Evolutionary conservation across 2,329 filamentous ascomycete genomes (phyloP).

Genomic region (Simplicillium aogashimaense): DNA sequence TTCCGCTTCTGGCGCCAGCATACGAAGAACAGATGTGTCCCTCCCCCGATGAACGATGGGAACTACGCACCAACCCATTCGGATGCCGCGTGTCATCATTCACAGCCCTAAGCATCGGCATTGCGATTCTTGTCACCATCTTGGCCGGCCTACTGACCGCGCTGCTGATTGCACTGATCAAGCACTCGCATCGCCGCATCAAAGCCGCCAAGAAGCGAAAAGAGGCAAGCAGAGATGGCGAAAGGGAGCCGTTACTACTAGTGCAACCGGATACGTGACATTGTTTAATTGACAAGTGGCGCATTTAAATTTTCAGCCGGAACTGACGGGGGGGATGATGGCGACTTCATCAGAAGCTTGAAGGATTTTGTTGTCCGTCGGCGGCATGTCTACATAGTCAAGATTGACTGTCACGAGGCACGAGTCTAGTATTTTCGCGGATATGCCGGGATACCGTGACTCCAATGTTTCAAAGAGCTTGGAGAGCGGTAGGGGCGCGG

Average conservation of each 20-base stretch:
- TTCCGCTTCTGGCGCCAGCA: slow-evolving; percentile 39
- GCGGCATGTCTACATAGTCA: slow-evolving; percentile 64
- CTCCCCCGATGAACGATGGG: slow-evolving; percentile 32
- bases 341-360: slow-evolving; percentile 70
- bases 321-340: slow-evolving; percentile 82
- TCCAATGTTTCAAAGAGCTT: slow-evolving; percentile 62
- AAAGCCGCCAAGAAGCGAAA: no score
- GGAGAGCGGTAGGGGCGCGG: slow-evolving; percentile 53
- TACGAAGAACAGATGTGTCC: slow-evolving; percentile 41
- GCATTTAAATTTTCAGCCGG: slow-evolving; percentile 40
- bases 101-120: slow-evolving; percentile 18
- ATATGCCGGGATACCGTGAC: slow-evolving; percentile 59
- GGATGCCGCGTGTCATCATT: slow-evolving; percentile 25
- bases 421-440: slow-evolving; percentile 55
- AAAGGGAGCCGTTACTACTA: slow-evolving; percentile 10
- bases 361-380: slow-evolving; percentile 26
- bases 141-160: slow-evolving; percentile 12
- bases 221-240: slow-evolving; percentile 1
- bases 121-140: slow-evolving; percentile 18
- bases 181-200: no score
- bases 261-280: slow-evolving; percentile 6
- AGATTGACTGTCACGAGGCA: slow-evolving; percentile 74
- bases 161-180: no score
- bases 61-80: slow-evolving; percentile 23
- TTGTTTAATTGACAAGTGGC: neutral